Percentiles rank a stretch among this genome's conserved stretches.
Evolutionary conservation across 108 stramenopile genomes (phyloP).

Genomic region (Parietichytrium sp.): DNA sequence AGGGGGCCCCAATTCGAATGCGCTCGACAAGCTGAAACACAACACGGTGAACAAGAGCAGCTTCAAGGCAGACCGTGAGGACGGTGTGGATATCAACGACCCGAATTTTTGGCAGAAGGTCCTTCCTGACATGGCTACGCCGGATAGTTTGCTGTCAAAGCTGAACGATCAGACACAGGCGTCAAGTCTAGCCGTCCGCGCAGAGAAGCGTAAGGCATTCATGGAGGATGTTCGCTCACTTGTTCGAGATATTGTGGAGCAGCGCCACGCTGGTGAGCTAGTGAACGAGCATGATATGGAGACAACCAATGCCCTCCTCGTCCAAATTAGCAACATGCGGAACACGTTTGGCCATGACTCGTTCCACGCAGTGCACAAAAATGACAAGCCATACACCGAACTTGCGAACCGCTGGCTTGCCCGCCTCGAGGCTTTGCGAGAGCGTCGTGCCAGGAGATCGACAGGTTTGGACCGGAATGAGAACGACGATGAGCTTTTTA

Average conservation of each 20-base stretch:
- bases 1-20: neutral
- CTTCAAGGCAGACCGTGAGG: conserved; percentile 50
- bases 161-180: conserved; percentile 38
- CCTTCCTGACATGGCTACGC: conserved; percentile 55
- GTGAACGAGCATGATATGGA: conserved; percentile 39
- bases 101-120: conserved; percentile 62
- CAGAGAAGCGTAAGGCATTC: neutral
- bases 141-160: conserved; percentile 50
- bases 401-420: conserved; percentile 4
- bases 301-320: neutral
- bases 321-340: conserved; percentile 20
- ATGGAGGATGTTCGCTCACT: conserved; percentile 34
- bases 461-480: conserved; percentile 32
- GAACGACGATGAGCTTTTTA: conserved; percentile 26
- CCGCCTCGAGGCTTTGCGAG: conserved; percentile 3
- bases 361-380: neutral
- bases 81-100: conserved; percentile 54
- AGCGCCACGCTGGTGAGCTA: conserved; percentile 16
- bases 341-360: conserved; percentile 13
- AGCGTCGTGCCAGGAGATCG: neutral
- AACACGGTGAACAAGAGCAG: conserved; percentile 51
- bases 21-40: conserved; percentile 35
- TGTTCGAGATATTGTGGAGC: conserved; percentile 23
- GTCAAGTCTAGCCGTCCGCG: neutral
- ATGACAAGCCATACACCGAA: conserved; percentile 16